A percentile compares a stretch with the other conserved stretches of the same genome.
Evolutionary conservation across 495 filamentous ascomycete genomes (phyloP).

Genomic region (Lentithecium fluviatile): DNA sequence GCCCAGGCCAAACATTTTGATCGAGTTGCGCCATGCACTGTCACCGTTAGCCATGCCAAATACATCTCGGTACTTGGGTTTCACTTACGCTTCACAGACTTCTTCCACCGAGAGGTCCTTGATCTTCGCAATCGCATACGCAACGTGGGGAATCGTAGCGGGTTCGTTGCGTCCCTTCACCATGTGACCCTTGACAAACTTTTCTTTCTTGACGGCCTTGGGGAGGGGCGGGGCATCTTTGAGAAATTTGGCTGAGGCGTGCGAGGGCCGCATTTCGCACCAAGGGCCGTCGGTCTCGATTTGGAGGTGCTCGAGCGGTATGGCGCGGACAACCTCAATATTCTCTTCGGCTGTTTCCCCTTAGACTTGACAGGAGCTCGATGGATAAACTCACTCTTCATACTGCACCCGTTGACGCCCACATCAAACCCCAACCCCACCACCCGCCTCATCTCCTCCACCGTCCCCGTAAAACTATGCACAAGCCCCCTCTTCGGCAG

Average conservation of each 20-base stretch:
- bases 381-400: slow-evolving; percentile 76
- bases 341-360: slow-evolving; percentile 69
- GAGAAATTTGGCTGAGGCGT: slow-evolving; percentile 61
- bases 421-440: slow-evolving; percentile 76
- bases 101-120: slow-evolving; percentile 77
- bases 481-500: slow-evolving; percentile 76
- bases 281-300: slow-evolving; percentile 95
- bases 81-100: slow-evolving; percentile 73
- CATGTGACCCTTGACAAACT: slow-evolving; percentile 76
- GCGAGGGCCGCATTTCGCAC: slow-evolving; percentile 65
- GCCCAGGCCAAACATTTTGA: slow-evolving; percentile 36
- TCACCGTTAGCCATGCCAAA: neutral
- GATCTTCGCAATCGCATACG: slow-evolving; percentile 76
- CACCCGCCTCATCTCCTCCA: slow-evolving; percentile 75
- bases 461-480: slow-evolving; percentile 85
- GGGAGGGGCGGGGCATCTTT: slow-evolving; percentile 43
- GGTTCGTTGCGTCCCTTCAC: slow-evolving; percentile 93
- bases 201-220: slow-evolving; percentile 83
- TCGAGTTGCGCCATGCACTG: slow-evolving; percentile 34
- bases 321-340: slow-evolving; percentile 70
- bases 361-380: too few relatives aligned
- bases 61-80: neutral
- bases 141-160: slow-evolving; percentile 78
- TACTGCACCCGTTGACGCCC: slow-evolving; percentile 85
- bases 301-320: slow-evolving; percentile 73